phyloP scores from a whole-genome alignment of 176 grass and related monocot species.

The Carex littledalei region DNA sequence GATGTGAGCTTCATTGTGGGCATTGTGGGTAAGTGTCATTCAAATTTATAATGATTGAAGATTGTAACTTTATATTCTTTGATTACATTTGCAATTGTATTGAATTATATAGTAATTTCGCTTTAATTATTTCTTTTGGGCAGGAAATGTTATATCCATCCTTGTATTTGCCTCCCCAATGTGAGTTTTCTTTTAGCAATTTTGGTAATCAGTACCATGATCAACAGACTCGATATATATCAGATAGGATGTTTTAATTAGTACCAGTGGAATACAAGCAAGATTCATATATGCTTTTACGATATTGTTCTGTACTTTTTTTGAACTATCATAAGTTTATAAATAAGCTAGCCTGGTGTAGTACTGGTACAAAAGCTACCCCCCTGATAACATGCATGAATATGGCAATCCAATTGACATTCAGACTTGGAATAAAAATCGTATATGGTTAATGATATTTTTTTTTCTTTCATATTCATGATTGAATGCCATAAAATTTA shows the following conservation, averaged over 20 bases:
- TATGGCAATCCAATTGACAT: not conserved
- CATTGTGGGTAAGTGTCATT: slow-evolving; percentile 36
- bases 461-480: not conserved
- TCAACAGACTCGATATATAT: not conserved
- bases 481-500: not conserved
- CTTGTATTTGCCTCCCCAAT: slow-evolving; percentile 75
- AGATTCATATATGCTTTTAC: not conserved
- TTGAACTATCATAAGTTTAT: not conserved
- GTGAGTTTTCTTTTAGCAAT: slow-evolving; percentile 28
- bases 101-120: not conserved
- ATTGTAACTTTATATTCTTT: not conserved
- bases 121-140: not conserved
- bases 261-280: not conserved
- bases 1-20: slow-evolving; percentile 61
- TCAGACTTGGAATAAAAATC: not conserved
- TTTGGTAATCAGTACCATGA: not conserved
- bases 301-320: not conserved
- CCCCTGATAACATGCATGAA: not conserved
- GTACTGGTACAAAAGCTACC: not conserved
- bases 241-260: not conserved
- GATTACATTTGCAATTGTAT: not conserved
- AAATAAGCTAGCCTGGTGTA: not conserved
- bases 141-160: slow-evolving; percentile 82
- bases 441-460: not conserved
- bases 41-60: not conserved